These are phyloP conservation scores for Chaetothyriales sp. DNA, from an alignment of 2,329 filamentous ascomycete genomes.

Conservation along the genomic window DNA sequence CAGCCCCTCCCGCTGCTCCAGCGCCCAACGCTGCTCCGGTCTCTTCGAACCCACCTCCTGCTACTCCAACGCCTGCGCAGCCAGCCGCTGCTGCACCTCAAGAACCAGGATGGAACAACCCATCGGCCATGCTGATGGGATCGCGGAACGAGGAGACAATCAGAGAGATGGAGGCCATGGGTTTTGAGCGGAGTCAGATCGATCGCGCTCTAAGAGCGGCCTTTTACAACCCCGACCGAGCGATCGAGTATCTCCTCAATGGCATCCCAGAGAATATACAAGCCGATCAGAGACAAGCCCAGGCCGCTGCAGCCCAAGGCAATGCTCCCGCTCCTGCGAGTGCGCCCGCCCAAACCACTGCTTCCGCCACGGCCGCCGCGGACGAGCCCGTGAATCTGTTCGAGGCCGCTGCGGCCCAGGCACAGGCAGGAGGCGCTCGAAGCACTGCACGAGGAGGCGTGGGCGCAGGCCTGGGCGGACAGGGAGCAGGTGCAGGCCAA, in stretches of 20 bases:
- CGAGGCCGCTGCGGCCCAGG: slow-evolving; percentile 78
- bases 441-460: slow-evolving; percentile 28
- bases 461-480: slow-evolving; percentile 27
- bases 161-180: slow-evolving; percentile 93
- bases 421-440: slow-evolving; percentile 29
- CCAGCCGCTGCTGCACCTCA: slow-evolving; percentile 35
- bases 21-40: slow-evolving; percentile 45
- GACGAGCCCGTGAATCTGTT: slow-evolving; percentile 73
- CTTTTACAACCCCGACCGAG: slow-evolving; percentile 91
- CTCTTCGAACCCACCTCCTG: slow-evolving; percentile 36
- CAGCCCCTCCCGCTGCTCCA: slow-evolving; percentile 27
- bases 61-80: slow-evolving; percentile 29
- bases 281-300: slow-evolving; percentile 46
- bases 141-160: slow-evolving; percentile 68
- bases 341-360: slow-evolving; percentile 19
- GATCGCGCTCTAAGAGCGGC: slow-evolving; percentile 90
- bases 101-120: slow-evolving; percentile 45
- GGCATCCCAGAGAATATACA: slow-evolving; percentile 79
- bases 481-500: slow-evolving; percentile 34
- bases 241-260: slow-evolving; percentile 85
- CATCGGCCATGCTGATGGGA: slow-evolving; percentile 75
- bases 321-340: slow-evolving; percentile 24
- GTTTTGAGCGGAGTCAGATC: slow-evolving; percentile 75
- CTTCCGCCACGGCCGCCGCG: slow-evolving; percentile 30
- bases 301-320: slow-evolving; percentile 22